Evolutionary conservation across 352 stramenopile genomes (phyloP).

Genomic region (Globisporangium paddicum): DNA sequence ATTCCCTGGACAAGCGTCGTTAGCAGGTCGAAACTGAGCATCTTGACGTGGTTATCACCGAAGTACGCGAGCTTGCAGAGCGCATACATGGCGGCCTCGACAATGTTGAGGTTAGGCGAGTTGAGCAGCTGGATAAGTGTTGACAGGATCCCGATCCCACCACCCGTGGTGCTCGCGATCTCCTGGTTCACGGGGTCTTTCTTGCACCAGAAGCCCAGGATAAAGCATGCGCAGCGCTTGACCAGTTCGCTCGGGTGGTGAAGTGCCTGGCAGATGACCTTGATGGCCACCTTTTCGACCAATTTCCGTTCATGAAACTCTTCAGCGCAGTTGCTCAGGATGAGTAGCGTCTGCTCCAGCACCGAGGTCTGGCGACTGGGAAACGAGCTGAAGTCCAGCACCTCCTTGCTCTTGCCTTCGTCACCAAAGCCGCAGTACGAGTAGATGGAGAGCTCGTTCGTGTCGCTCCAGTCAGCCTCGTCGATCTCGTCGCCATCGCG

Average conservation of each 20-base stretch:
- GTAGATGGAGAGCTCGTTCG: slow-evolving; percentile 10
- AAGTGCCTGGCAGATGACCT: slow-evolving; percentile 51
- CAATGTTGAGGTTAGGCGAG: slow-evolving; percentile 45
- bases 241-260: slow-evolving; percentile 62
- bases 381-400: slow-evolving; percentile 55
- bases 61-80: slow-evolving; percentile 60
- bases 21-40: slow-evolving; percentile 55
- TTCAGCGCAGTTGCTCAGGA: slow-evolving; percentile 66
- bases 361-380: slow-evolving; percentile 49
- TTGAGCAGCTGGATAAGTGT: slow-evolving; percentile 59
- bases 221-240: slow-evolving; percentile 65
- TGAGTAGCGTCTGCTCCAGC: slow-evolving; percentile 58
- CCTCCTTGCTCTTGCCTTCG: slow-evolving; percentile 19
- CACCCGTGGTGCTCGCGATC: slow-evolving; percentile 27
- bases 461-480: slow-evolving; percentile 4
- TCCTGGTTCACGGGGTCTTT: slow-evolving; percentile 39
- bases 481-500: slow-evolving; percentile 8
- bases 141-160: slow-evolving; percentile 24
- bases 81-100: slow-evolving; percentile 58
- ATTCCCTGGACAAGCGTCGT: slow-evolving; percentile 49
- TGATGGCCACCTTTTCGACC: slow-evolving; percentile 49
- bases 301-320: slow-evolving; percentile 30
- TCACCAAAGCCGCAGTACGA: slow-evolving; percentile 2
- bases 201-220: slow-evolving; percentile 59
- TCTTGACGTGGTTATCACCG: slow-evolving; percentile 59